Percentiles rank a stretch among this genome's conserved stretches.
Evolutionary conservation across 108 stramenopile species (phyloP).

Genomic region (Conticribra weissflogii): DNA sequence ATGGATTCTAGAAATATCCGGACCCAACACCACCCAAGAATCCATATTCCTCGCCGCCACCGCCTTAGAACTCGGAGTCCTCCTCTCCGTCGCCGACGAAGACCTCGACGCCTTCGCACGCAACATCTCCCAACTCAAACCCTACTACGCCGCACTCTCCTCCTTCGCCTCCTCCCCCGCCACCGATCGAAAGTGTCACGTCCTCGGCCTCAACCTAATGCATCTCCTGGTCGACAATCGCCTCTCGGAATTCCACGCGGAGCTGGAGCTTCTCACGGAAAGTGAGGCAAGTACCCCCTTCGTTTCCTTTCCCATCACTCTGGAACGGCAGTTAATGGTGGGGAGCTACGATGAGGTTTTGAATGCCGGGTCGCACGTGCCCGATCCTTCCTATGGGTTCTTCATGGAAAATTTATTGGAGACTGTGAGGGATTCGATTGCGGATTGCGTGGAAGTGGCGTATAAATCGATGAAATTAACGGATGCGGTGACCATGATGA

Average conservation of each 20-base stretch:
- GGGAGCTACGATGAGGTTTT: slow-evolving; percentile 86
- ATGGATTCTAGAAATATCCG: slow-evolving; percentile 59
- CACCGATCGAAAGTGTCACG: slow-evolving; percentile 70
- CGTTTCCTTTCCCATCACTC: slow-evolving; percentile 79
- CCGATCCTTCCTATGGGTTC: slow-evolving; percentile 75
- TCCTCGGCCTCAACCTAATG: slow-evolving; percentile 87
- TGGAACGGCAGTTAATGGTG: slow-evolving; percentile 90
- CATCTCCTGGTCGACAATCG: slow-evolving; percentile 87
- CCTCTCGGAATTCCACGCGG: slow-evolving; percentile 89
- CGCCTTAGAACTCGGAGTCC: slow-evolving; percentile 81
- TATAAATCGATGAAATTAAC: slow-evolving; percentile 69
- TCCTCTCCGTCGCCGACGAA: slow-evolving; percentile 75
- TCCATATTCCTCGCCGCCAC: slow-evolving; percentile 46
- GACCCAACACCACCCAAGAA: slow-evolving; percentile 27
- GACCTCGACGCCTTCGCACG: slow-evolving; percentile 88
- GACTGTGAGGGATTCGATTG: slow-evolving; percentile 86
- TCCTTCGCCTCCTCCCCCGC: slow-evolving; percentile 6
- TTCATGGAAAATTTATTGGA: slow-evolving; percentile 80
- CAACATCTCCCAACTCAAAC: slow-evolving; percentile 81
- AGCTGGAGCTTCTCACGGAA: slow-evolving; percentile 82
- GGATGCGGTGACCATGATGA: slow-evolving; percentile 83
- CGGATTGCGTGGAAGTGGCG: slow-evolving; percentile 87
- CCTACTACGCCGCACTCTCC: slow-evolving; percentile 57
- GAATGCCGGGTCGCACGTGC: slow-evolving; percentile 54
- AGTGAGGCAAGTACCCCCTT: slow-evolving; percentile 64